A percentile compares a stretch with the other conserved stretches of the same genome.
Evolutionary conservation across 202 grass and related monocot species (phyloP).

Genomic region (Thinopyrum obtusiflorum): DNA sequence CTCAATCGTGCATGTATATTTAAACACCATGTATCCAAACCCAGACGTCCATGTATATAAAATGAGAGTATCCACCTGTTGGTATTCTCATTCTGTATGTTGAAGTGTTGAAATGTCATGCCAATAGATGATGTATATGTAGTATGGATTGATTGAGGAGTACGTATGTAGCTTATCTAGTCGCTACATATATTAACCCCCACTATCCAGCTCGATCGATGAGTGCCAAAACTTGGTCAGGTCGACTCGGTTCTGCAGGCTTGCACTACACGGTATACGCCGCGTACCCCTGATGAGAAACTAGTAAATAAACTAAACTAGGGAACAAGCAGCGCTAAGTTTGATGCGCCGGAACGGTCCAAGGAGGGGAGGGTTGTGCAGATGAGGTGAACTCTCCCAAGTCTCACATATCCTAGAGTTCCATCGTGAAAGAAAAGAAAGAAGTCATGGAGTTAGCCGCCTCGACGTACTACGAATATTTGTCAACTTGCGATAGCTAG

Average conservation of each 20-base stretch:
- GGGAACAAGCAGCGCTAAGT: not conserved
- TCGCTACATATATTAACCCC: not conserved
- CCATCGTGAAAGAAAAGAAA: no score
- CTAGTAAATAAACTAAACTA: no score
- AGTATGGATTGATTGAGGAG: not conserved
- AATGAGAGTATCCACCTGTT: not conserved
- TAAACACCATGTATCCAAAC: not conserved
- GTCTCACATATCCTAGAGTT: not conserved
- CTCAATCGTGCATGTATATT: not conserved
- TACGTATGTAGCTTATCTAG: not conserved
- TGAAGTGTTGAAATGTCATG: not conserved
- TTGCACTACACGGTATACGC: not conserved
- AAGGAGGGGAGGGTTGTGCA: not conserved
- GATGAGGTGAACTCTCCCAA: not conserved
- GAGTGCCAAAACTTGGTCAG: not conserved
- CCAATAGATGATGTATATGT: not conserved
- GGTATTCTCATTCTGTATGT: no score
- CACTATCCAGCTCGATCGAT: not conserved
- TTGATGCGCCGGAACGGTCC: conserved; percentile 17
- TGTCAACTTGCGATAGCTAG: not conserved
- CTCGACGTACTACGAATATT: not conserved
- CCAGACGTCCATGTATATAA: not conserved
- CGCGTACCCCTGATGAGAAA: no score
- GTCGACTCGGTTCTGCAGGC: not conserved
- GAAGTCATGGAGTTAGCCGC: not conserved